A percentile compares a stretch with the other conserved stretches of the same genome.
Conservation (phyloP, 352 stramenopile species). For the Globisporangium okanoganense region DNA sequence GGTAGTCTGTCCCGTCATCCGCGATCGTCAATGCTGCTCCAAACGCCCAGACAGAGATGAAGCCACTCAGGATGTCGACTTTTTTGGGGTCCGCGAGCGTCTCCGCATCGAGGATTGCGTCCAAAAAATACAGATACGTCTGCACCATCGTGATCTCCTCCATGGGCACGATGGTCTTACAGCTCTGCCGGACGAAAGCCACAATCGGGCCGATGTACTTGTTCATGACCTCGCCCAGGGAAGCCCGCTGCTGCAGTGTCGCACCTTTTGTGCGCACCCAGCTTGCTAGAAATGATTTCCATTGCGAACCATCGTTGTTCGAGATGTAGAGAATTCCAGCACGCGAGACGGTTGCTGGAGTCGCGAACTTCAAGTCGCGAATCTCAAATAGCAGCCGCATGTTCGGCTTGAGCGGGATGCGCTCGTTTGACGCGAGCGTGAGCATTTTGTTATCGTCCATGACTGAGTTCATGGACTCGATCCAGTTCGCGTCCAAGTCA, state of each 20-base stretch:
- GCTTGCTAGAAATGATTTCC: conserved; percentile 89
- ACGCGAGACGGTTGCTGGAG: conserved; percentile 92
- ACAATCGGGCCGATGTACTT: conserved; percentile 87
- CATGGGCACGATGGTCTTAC: conserved; percentile 86
- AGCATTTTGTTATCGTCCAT: conserved; percentile 91
- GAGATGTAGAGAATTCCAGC: conserved; percentile 96
- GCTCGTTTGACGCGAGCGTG: conserved; percentile 92
- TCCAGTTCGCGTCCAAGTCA: conserved; percentile 84
- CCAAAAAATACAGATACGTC: conserved; percentile 90
- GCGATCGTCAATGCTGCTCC: conserved; percentile 81
- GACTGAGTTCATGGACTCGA: conserved; percentile 89
- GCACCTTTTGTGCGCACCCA: conserved; percentile 83
- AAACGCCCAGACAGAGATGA: conserved; percentile 93
- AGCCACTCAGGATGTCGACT: conserved; percentile 87
- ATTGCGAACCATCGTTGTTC: conserved; percentile 90
- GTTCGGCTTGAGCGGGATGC: conserved; percentile 92
- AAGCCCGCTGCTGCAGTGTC: conserved; percentile 44
- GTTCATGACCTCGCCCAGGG: conserved; percentile 66
- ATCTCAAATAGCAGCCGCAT: conserved; percentile 97
- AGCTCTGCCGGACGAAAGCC: conserved; percentile 82
- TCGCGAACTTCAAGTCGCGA: conserved; percentile 92
- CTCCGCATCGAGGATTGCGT: conserved; percentile 76
- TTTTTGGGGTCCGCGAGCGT: conserved; percentile 57
- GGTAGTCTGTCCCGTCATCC: conserved; percentile 93
- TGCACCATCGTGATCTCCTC: conserved; percentile 92